Evolutionary conservation across 306 rosid species (phyloP).

Genomic region (Begonia loranthoides): DNA sequence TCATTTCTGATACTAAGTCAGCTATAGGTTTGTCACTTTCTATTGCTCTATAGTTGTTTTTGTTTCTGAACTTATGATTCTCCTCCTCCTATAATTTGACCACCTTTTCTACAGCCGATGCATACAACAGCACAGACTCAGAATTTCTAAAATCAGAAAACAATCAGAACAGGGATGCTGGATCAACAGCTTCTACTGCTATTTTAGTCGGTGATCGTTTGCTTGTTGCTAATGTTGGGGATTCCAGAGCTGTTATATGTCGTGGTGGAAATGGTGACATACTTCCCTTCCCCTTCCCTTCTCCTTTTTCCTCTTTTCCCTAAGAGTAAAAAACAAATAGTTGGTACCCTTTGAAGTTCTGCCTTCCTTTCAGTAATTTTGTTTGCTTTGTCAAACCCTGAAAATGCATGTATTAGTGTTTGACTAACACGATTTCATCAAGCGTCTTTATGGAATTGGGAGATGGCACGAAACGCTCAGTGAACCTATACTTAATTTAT

Average conservation of each 20-base stretch:
- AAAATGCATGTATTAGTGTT: too few species aligned
- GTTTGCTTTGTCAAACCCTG: too few species aligned
- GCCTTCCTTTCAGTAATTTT: too few species aligned
- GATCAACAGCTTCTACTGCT: slow-evolving; percentile 89
- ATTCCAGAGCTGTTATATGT: slow-evolving; percentile 79
- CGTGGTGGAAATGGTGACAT: slow-evolving; percentile 79
- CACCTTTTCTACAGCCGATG: slow-evolving; percentile 44
- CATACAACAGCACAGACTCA: slow-evolving; percentile 65
- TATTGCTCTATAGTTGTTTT: too few species aligned
- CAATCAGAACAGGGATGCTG: slow-evolving; percentile 71
- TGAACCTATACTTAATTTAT: too few species aligned
- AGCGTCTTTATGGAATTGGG: too few species aligned
- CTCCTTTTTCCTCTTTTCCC: slow-evolving; percentile 13
- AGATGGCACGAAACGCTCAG: too few species aligned
- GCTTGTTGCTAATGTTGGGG: slow-evolving; percentile 90
- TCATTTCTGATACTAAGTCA: slow-evolving; percentile 62
- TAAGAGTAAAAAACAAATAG: slow-evolving; percentile 2
- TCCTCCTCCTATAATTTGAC: too few species aligned
- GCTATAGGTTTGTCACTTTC: slow-evolving; percentile 45
- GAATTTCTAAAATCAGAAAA: slow-evolving; percentile 73
- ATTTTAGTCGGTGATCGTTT: slow-evolving; percentile 63
- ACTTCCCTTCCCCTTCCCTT: too few species aligned
- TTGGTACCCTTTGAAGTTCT: too few species aligned
- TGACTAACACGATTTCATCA: too few species aligned
- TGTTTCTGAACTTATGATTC: too few species aligned